A percentile compares a stretch with the other conserved stretches of the same genome.
phyloP scores from a whole-genome alignment of 768 basidiomycete species.

The Boletus sp. region DNA sequence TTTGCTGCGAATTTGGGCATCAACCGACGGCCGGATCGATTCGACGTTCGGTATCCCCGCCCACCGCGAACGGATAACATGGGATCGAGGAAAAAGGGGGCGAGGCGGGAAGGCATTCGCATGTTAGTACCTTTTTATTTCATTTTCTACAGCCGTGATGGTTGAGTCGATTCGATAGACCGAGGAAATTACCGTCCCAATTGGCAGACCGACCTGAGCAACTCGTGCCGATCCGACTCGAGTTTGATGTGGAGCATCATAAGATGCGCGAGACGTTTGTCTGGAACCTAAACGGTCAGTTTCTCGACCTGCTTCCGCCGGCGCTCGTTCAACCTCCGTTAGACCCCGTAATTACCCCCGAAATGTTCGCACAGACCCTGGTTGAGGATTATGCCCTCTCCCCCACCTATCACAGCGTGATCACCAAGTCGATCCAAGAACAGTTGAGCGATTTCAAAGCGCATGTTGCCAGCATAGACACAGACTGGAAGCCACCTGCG shows the following conservation, averaged over 20 bases:
- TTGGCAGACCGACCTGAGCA: slow-evolving; percentile 67
- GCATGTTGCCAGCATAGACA: slow-evolving; percentile 57
- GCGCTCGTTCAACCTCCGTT: background rate
- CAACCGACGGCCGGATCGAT: slow-evolving; percentile 33
- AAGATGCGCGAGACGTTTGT: slow-evolving; percentile 95
- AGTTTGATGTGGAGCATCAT: slow-evolving; percentile 92
- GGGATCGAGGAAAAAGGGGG: slow-evolving; percentile 46
- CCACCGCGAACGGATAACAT: slow-evolving; percentile 35
- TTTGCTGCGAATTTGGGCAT: slow-evolving; percentile 31
- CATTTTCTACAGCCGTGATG: background rate
- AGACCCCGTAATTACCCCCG: slow-evolving; percentile 90
- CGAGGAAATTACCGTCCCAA: slow-evolving; percentile 53
- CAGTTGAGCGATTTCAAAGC: slow-evolving; percentile 79
- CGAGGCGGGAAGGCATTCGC: slow-evolving; percentile 65
- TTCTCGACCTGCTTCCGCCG: background rate
- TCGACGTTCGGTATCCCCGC: slow-evolving; percentile 57
- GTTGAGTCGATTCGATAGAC: slow-evolving; percentile 38
- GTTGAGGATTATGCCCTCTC: slow-evolving; percentile 88
- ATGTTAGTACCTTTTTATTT: slow-evolving; percentile 53
- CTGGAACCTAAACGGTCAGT: slow-evolving; percentile 93
- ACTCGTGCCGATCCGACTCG: slow-evolving; percentile 92
- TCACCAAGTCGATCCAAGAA: slow-evolving; percentile 83
- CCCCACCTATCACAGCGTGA: slow-evolving; percentile 56
- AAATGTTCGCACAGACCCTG: slow-evolving; percentile 84
- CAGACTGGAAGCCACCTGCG: slow-evolving; percentile 31